A percentile compares a stretch with the other conserved stretches of the same genome.
Evolutionary conservation across 108 stramenopile genomes (phyloP).

Genomic region (Pseudonitzschia pungens): DNA sequence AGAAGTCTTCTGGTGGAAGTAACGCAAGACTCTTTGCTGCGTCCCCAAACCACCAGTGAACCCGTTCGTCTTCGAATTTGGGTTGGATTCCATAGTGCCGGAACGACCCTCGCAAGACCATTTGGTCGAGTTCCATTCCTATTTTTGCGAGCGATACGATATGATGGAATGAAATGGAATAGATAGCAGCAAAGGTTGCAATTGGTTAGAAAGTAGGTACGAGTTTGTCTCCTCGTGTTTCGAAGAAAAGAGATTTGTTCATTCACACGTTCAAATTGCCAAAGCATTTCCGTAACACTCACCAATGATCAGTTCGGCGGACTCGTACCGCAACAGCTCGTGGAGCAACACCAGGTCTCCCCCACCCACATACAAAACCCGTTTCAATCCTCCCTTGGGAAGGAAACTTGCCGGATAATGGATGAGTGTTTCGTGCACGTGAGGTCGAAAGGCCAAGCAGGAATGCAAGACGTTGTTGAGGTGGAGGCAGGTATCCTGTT

Average conservation of each 20-base stretch:
- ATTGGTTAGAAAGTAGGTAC: too few relatives aligned
- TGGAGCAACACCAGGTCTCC: constrained; percentile 59
- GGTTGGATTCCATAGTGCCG: constrained; percentile 83
- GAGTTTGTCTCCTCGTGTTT: too few relatives aligned
- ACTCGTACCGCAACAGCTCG: constrained; percentile 58
- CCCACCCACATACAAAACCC: constrained; percentile 54
- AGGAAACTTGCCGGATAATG: constrained; percentile 83
- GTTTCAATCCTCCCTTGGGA: constrained; percentile 11
- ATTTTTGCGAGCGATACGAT: not conserved
- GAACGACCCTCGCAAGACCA: constrained; percentile 64
- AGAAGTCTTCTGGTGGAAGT: constrained; percentile 65
- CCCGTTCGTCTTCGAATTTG: constrained; percentile 79
- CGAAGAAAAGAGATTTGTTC: too few relatives aligned
- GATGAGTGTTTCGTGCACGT: constrained; percentile 78
- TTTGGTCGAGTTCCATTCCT: constrained; percentile 78
- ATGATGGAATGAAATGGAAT: not conserved
- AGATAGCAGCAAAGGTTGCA: too few relatives aligned
- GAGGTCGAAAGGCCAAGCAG: constrained; percentile 74
- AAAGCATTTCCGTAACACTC: not conserved
- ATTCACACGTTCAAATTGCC: not conserved
- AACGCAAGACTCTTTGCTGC: constrained; percentile 59
- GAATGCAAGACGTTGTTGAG: constrained; percentile 75
- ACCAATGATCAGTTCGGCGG: constrained; percentile 61
- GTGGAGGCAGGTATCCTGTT: constrained; percentile 55
- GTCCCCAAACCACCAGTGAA: constrained; percentile 85